Percentiles rank a stretch among this genome's conserved stretches.
Conservation (phyloP, 352 stramenopile genomes). For the Phytophthora sojae region DNA sequence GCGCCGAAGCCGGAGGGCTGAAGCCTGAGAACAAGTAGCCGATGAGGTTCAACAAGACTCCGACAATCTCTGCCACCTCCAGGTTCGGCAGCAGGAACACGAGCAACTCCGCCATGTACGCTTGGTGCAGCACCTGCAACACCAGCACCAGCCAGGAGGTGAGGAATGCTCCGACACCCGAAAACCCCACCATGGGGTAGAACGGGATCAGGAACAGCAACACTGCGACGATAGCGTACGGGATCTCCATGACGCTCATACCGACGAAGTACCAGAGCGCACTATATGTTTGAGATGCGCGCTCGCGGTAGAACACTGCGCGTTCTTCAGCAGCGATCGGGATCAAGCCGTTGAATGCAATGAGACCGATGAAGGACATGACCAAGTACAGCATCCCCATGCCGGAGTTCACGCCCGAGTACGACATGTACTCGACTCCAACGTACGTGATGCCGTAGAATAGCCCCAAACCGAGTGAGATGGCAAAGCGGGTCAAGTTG, state of each 20-base stretch:
- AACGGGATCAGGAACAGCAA: constrained; percentile 22
- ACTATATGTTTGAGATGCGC: constrained; percentile 21
- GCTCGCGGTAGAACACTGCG: constrained; percentile 23
- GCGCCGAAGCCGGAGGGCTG: constrained; percentile 41
- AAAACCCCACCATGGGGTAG: constrained; percentile 34
- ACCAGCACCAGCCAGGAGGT: constrained; percentile 29
- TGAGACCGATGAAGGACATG: constrained; percentile 3
- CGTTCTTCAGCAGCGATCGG: constrained; percentile 8
- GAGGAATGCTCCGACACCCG: constrained; percentile 26
- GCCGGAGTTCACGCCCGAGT: constrained; percentile 37
- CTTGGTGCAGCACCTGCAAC: constrained; percentile 31
- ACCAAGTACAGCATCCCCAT: constrained; percentile 46
- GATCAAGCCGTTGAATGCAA: constrained; percentile 14
- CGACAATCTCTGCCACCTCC: constrained; percentile 29
- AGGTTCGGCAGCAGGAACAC: constrained; percentile 43
- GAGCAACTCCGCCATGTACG: constrained; percentile 38
- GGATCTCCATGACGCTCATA: constrained; percentile 18
- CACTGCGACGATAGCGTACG: constrained; percentile 8
- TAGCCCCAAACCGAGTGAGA: constrained; percentile 62
- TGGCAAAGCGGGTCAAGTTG: constrained; percentile 34
- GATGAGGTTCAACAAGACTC: constrained; percentile 39
- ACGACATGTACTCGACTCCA: constrained; percentile 38
- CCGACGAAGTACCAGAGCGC: constrained; percentile 28
- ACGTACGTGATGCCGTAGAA: constrained; percentile 72
- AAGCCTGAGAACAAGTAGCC: constrained; percentile 44